phyloP scores from a whole-genome alignment of 2,329 filamentous ascomycete genomes.

The Colletotrichum eremochloae region DNA sequence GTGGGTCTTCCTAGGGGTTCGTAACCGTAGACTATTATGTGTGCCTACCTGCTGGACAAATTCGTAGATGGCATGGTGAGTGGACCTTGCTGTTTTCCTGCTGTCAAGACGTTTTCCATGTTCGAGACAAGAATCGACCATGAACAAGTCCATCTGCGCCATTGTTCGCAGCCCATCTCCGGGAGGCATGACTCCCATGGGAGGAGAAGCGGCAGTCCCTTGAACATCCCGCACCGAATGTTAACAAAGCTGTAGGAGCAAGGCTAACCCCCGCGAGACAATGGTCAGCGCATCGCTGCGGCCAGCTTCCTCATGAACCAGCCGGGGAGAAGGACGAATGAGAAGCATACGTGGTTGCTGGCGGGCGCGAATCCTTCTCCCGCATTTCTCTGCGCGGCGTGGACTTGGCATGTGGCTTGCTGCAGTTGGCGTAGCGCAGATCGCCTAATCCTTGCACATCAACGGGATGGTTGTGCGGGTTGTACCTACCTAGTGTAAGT shows the following conservation, averaged over 20 bases:
- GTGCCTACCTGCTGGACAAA: not conserved
- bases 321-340: not conserved
- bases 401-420: constrained; percentile 37
- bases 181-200: too few relatives aligned
- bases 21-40: constrained; percentile 6
- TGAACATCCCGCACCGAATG: not conserved
- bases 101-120: not conserved
- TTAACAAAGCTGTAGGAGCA: not conserved
- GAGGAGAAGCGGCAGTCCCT: not conserved
- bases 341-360: not conserved
- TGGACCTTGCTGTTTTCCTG: not conserved
- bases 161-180: too few relatives aligned
- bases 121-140: not conserved
- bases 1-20: constrained; percentile 12
- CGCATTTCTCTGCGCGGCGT: constrained; percentile 35
- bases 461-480: not conserved
- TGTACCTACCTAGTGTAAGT: not conserved
- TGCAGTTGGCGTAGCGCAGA: constrained; percentile 36
- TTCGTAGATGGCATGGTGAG: constrained; percentile 12
- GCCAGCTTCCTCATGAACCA: not conserved
- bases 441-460: constrained; percentile 11
- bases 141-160: not conserved
- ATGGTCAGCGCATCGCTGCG: not conserved
- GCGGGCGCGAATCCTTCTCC: constrained; percentile 19
- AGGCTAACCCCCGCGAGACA: not conserved